These are phyloP conservation scores for Verticillium nubilum DNA, from an alignment of 2,329 filamentous ascomycete genomes.

Conservation along the genomic window DNA sequence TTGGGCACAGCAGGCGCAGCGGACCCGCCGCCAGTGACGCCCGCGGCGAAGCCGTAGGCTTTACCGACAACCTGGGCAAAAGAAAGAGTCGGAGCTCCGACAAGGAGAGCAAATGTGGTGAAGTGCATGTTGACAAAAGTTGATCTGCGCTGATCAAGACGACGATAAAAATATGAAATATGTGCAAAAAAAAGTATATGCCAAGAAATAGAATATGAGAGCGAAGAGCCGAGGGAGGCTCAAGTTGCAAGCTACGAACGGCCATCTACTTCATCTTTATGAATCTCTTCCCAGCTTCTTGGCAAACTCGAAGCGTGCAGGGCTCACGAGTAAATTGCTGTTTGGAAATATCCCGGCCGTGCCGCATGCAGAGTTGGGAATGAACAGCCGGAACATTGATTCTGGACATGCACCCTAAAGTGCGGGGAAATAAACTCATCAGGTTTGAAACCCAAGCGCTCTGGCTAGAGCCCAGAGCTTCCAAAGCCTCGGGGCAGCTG, in stretches of 20 bases:
- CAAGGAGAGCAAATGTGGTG: neutral
- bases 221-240: neutral
- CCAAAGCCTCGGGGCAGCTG: neutral
- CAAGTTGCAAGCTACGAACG: neutral
- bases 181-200: neutral
- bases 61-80: conserved; percentile 1
- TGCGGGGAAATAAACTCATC: neutral
- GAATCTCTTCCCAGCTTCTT: neutral
- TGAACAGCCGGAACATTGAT: neutral
- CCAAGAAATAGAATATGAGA: neutral
- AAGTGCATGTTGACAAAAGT: neutral
- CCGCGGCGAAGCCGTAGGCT: conserved; percentile 3
- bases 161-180: neutral
- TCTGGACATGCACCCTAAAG: neutral
- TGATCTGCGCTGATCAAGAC: neutral
- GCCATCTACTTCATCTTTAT: neutral
- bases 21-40: conserved; percentile 5
- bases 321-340: neutral
- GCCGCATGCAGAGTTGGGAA: neutral
- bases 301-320: neutral
- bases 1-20: neutral
- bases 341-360: neutral
- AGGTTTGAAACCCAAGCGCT: neutral
- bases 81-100: conserved; percentile 1
- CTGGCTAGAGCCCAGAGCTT: neutral